These are phyloP conservation scores for Trichosporon ovoides DNA, from an alignment of 1,284 basidiomycete species.

Conservation along the genomic window DNA sequence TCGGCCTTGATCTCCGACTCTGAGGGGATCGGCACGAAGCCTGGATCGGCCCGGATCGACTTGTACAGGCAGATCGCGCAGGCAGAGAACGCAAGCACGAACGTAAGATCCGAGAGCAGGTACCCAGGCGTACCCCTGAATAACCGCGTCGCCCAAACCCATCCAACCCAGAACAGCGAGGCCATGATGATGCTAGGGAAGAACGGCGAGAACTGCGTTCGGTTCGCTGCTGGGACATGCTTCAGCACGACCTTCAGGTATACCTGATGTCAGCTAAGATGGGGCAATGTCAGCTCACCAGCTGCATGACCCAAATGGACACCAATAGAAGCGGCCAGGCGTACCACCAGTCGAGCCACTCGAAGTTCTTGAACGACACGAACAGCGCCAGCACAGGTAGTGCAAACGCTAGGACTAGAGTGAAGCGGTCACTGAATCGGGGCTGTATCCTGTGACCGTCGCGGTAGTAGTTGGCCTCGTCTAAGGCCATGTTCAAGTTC, in stretches of 20 bases:
- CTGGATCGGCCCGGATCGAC: conserved; percentile 80
- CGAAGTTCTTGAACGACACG: conserved; percentile 74
- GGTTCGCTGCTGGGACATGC: conserved; percentile 34
- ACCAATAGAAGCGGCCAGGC: conserved; percentile 74
- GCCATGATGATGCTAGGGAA: conserved; percentile 84
- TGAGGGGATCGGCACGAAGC: conserved; percentile 73
- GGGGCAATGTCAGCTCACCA: conserved; percentile 55
- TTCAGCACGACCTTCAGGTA: conserved; percentile 30
- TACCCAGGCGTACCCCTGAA: conserved; percentile 41
- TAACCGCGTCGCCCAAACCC: conserved; percentile 63
- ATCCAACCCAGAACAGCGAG: conserved; percentile 81
- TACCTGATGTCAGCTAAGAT: conserved; percentile 23
- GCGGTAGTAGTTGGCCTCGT: conserved; percentile 58
- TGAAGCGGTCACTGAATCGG: conserved; percentile 59
- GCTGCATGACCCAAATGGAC: conserved; percentile 86
- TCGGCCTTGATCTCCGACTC: conserved; percentile 73
- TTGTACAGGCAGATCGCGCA: conserved; percentile 88
- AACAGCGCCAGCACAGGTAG: conserved; percentile 74
- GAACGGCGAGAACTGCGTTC: conserved; percentile 60
- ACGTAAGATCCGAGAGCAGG: conserved; percentile 67
- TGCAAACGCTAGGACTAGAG: conserved; percentile 71
- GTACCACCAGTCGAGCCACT: conserved; percentile 81
- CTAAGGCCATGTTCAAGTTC: conserved; percentile 79
- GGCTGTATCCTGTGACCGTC: conserved; percentile 37
- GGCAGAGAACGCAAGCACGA: conserved; percentile 63